Evolutionary conservation across 192 early-diverging fungal genomes (phyloP), one percentile per base, ranked within the genome.

Genomic region (Bifiguratus adelaidae): DNA sequence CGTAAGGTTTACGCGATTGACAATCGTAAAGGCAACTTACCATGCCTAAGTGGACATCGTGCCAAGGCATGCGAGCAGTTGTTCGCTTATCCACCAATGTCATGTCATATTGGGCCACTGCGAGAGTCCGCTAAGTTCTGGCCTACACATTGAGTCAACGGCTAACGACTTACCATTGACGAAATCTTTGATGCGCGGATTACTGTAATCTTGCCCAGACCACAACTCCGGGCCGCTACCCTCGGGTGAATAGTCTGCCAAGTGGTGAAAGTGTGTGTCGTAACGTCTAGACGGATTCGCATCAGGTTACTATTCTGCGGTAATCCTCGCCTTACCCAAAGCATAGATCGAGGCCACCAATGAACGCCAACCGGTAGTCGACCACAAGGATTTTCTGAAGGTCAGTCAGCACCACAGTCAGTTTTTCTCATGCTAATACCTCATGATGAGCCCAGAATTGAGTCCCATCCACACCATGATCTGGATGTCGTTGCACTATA

Each of bases 391-490:
- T 83, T 76, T 92, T 92, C 62, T 83, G 42, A 34, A 51, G 25
- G 8, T 33, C 32, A 33, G n/a, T 33, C 32, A n/a, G 32, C 32
- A 8, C 8, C 8, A 33, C 32, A 9, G n/a, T 33, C n/a, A n/a
- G 8, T 9, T 33, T 33, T 8, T 33, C n/a, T 6, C 7, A 40
- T 13, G 19, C 38, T 52, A n/a, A n/a, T 55, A 74, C 71, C 37
- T 82, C 82, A 52, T 85, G 82, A 53, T 85, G 82, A 19, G 89
- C 86, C 89, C 89, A 92, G 67, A 86, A 82, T 52, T 83, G 63
- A 13, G 73, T 82, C 7, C 81, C 82, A 15, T 74, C 75, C 23
- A 83, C 68, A 29, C 60, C 52, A 42, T 88, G 81, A 61, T 90
- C 85, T 19, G 89, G 86, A 58, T 92, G 83, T 4, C 89, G 63